A percentile compares a stretch with the other conserved stretches of the same genome.
Evolutionary conservation across 257 asterid genomes (phyloP).

Genomic region (Capsicum rhomboideum): DNA sequence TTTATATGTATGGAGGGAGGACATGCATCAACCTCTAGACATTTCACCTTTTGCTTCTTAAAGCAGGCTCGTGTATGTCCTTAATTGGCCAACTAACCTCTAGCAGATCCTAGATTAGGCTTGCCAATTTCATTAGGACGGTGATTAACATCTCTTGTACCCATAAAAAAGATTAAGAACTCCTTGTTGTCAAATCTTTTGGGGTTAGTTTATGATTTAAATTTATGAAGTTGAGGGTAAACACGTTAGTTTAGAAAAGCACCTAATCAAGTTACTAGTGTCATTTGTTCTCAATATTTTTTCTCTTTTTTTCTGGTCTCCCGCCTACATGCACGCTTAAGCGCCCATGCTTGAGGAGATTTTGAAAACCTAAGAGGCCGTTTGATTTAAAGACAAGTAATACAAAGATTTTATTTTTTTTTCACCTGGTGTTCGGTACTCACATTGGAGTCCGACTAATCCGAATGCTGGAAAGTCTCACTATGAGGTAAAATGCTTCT

Average conservation of each 20-base stretch:
- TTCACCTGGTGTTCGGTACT: too few species aligned
- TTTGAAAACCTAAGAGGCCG: not conserved
- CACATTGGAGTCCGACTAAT: too few species aligned
- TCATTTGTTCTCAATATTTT: not conserved
- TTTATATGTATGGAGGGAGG: not conserved
- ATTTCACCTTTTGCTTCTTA: not conserved
- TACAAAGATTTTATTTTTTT: too few species aligned
- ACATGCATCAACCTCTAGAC: constrained; percentile 1
- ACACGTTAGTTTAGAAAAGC: not conserved
- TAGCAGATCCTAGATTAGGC: not conserved
- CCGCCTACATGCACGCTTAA: not conserved
- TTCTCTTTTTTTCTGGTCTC: not conserved
- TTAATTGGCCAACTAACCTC: not conserved
- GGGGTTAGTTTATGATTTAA: not conserved
- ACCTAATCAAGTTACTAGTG: not conserved
- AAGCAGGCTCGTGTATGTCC: not conserved
- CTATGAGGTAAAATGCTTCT: too few species aligned
- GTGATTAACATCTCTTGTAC: not conserved
- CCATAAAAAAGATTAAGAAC: not conserved
- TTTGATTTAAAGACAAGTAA: too few species aligned
- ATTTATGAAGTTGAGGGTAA: not conserved
- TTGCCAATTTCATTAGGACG: constrained; percentile 4
- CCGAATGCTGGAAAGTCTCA: too few species aligned
- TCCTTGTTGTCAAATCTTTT: too few species aligned
- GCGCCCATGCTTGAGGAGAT: not conserved